Evolutionary conservation across 2,329 filamentous ascomycete species (phyloP).

Genomic region (Phialemoniopsis sp.): DNA sequence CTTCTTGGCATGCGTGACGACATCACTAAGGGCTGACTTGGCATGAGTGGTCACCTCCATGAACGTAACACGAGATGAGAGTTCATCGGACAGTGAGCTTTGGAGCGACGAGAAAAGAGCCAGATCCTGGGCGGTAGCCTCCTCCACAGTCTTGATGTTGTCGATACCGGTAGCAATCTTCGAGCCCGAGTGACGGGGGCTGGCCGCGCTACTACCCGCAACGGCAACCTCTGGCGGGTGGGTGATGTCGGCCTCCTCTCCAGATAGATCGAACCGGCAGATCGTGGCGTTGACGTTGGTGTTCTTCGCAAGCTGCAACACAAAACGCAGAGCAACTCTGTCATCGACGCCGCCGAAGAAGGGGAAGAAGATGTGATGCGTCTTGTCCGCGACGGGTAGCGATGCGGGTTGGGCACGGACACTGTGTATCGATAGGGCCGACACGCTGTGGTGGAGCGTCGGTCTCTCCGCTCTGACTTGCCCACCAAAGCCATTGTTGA

Average conservation of each 20-base stretch:
- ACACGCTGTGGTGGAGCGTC: slow-evolving; percentile 42
- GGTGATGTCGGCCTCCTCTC: no score
- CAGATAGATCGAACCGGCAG: slow-evolving; percentile 28
- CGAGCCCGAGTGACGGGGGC: no score
- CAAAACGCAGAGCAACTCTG: slow-evolving; percentile 70
- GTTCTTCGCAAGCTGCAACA: slow-evolving; percentile 80
- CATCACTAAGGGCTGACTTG: slow-evolving; percentile 34
- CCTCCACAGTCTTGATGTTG: slow-evolving; percentile 15
- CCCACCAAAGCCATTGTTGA: slow-evolving; percentile 60
- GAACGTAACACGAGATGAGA: slow-evolving; percentile 40
- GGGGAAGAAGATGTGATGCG: slow-evolving; percentile 81
- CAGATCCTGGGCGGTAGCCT: slow-evolving; percentile 26
- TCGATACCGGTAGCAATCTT: not conserved
- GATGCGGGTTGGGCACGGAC: slow-evolving; percentile 48
- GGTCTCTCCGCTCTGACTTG: slow-evolving; percentile 25
- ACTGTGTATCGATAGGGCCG: slow-evolving; percentile 56
- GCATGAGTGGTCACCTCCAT: slow-evolving; percentile 36
- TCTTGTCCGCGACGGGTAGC: slow-evolving; percentile 59
- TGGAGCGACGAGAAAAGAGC: slow-evolving; percentile 27
- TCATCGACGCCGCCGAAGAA: slow-evolving; percentile 87
- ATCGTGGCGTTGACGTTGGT: slow-evolving; percentile 75
- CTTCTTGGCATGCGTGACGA: slow-evolving; percentile 48
- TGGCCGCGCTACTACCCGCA: no score
- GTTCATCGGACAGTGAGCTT: slow-evolving; percentile 23
- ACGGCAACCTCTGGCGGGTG: no score